phyloP scores from a whole-genome alignment of 441 rosid genomes.

The Aleurites moluccanus region DNA sequence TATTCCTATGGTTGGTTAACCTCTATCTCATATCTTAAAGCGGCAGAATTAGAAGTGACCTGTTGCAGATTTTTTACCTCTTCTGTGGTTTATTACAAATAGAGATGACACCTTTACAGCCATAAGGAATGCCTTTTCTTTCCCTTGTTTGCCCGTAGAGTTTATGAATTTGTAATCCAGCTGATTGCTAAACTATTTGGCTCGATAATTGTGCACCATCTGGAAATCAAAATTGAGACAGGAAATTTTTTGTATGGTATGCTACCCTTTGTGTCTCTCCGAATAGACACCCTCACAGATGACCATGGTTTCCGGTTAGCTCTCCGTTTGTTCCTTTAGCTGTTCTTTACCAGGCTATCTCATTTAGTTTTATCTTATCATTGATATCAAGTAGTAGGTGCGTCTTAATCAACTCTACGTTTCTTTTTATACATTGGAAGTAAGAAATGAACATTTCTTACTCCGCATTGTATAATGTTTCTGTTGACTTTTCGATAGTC shows the following conservation, averaged over 20 bases:
- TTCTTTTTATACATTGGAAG: not conserved
- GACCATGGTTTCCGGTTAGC: not conserved
- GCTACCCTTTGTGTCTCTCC: not conserved
- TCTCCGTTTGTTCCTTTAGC: not conserved
- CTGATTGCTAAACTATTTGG: not conserved
- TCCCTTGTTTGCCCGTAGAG: not conserved
- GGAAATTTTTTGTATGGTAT: not conserved
- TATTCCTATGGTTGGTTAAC: not conserved
- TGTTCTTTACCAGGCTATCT: not conserved
- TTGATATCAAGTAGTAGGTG: not conserved
- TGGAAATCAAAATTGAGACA: not conserved
- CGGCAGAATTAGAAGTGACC: not conserved
- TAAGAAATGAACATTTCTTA: not conserved
- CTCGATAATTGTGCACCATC: not conserved
- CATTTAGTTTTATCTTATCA: not conserved
- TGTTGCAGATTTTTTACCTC: not conserved
- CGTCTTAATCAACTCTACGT: not conserved
- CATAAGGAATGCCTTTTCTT: not conserved
- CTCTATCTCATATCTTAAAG: not conserved
- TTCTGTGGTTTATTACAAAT: not conserved
- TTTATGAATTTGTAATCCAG: not conserved
- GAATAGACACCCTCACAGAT: not conserved
- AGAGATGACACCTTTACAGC: not conserved
- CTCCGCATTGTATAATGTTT: not conserved
- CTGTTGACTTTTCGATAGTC: not conserved